Percentiles rank a stretch among this genome's conserved stretches.
Evolutionary conservation across 164 flowering plant genomes (phyloP).

Genomic region (Stephania cephalantha): DNA sequence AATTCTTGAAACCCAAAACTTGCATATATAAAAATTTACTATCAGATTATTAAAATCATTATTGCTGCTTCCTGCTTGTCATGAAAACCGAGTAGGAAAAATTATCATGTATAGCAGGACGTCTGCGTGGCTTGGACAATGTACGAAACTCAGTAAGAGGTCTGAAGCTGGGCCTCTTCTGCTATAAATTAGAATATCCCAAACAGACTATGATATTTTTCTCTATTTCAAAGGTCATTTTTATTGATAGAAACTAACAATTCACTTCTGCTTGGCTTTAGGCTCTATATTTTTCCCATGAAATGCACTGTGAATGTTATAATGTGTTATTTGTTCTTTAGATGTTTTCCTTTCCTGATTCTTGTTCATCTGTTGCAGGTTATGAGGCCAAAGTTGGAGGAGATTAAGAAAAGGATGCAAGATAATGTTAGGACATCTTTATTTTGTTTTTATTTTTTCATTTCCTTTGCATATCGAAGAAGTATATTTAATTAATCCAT

Average conservation of each 20-base stretch:
- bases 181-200: too few relatives aligned
- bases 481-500: not conserved
- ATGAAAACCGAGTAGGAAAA: too few relatives aligned
- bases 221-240: too few relatives aligned
- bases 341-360: not conserved
- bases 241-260: not conserved
- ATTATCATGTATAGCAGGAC: too few relatives aligned
- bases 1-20: not conserved
- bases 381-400: constrained; percentile 62
- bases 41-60: not conserved
- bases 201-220: too few relatives aligned
- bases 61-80: too few relatives aligned
- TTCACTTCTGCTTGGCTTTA: not conserved
- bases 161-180: too few relatives aligned
- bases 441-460: not conserved
- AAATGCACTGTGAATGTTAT: not conserved
- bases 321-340: not conserved
- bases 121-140: too few relatives aligned
- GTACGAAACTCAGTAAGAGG: too few relatives aligned
- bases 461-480: not conserved
- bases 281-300: not conserved
- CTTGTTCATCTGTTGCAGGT: constrained; percentile 32
- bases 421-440: constrained; percentile 29
- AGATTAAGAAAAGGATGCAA: constrained; percentile 40
- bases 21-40: not conserved